Conservation (phyloP, 805 yeast species). For the Starmerella geochares region DNA sequence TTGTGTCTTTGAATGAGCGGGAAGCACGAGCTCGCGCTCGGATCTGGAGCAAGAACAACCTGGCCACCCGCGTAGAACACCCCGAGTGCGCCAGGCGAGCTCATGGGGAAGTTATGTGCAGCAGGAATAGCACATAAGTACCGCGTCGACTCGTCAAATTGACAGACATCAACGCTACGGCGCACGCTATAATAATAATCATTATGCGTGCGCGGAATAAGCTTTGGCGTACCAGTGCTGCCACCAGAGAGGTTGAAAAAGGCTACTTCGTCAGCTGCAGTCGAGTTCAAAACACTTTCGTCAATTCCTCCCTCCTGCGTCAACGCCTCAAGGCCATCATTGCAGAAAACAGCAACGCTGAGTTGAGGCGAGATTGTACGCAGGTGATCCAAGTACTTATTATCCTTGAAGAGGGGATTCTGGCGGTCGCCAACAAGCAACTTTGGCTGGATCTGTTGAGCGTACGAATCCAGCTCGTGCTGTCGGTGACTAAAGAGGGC, state of each 20-base stretch:
- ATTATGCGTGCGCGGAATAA: slow-evolving; percentile 20
- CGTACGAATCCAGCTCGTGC: slow-evolving; percentile 16
- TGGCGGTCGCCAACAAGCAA: slow-evolving; percentile 16
- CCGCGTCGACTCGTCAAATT: slow-evolving; percentile 3
- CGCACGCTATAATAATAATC: slow-evolving; percentile 19
- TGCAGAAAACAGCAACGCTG: background rate
- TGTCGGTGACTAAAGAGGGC: slow-evolving; percentile 18
- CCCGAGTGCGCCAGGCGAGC: slow-evolving; percentile 20
- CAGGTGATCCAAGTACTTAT: slow-evolving; percentile 9
- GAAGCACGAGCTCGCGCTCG: slow-evolving; percentile 15
- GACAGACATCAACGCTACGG: slow-evolving; percentile 16
- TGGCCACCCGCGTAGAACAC: slow-evolving; percentile 15
- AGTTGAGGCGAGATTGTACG: slow-evolving; percentile 2
- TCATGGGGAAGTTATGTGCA: slow-evolving; percentile 20
- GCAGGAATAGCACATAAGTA: slow-evolving; percentile 17
- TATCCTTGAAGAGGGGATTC: slow-evolving; percentile 13
- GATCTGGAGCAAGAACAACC: slow-evolving; percentile 16
- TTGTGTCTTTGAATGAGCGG: slow-evolving; percentile 14
- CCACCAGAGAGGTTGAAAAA: slow-evolving; percentile 20
- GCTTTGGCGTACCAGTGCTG: slow-evolving; percentile 18
- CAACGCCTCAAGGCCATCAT: background rate
- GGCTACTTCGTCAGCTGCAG: slow-evolving; percentile 15
- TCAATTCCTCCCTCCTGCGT: background rate
- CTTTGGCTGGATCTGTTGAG: slow-evolving; percentile 13
- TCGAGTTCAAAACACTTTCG: background rate